These are phyloP conservation scores for Scedosporium minutisporum DNA, from an alignment of 2,329 filamentous ascomycete species.

Conservation along the genomic window DNA sequence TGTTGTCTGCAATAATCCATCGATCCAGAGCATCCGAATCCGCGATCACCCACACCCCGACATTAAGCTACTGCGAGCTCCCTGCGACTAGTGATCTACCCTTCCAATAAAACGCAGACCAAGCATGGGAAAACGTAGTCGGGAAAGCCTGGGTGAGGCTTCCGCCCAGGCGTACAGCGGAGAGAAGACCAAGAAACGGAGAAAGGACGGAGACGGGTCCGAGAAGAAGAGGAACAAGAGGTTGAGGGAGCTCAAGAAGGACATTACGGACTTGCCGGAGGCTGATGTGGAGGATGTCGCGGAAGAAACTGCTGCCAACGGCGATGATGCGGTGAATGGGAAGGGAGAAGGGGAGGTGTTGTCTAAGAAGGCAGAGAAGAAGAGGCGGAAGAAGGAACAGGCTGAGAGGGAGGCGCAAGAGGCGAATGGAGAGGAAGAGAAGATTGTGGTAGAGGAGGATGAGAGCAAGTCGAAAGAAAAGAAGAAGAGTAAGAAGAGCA, in stretches of 20 bases:
- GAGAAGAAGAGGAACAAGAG: conserved; percentile 6
- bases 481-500: conserved; percentile 21
- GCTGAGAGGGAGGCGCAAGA: neutral
- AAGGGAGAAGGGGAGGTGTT: neutral
- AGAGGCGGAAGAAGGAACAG: neutral
- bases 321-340: neutral
- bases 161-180: neutral
- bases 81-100: neutral
- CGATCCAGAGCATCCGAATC: too few species aligned
- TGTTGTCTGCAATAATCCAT: too few species aligned
- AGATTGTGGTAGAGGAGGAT: neutral
- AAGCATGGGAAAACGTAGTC: conserved; percentile 6
- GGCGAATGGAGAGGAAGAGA: neutral
- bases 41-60: too few species aligned
- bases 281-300: neutral
- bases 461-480: conserved; percentile 19
- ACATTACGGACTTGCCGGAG: conserved; percentile 2
- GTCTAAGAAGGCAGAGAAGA: conserved; percentile 6
- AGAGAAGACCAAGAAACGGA: conserved; percentile 5
- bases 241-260: conserved; percentile 5
- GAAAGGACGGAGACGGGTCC: neutral
- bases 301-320: neutral
- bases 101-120: neutral
- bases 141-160: neutral
- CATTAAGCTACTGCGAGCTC: neutral